Percentiles rank a stretch among this genome's conserved stretches.
These are phyloP conservation scores for Boehmeria nivea DNA, from an alignment of 306 rosid species.

Conservation along the genomic window DNA sequence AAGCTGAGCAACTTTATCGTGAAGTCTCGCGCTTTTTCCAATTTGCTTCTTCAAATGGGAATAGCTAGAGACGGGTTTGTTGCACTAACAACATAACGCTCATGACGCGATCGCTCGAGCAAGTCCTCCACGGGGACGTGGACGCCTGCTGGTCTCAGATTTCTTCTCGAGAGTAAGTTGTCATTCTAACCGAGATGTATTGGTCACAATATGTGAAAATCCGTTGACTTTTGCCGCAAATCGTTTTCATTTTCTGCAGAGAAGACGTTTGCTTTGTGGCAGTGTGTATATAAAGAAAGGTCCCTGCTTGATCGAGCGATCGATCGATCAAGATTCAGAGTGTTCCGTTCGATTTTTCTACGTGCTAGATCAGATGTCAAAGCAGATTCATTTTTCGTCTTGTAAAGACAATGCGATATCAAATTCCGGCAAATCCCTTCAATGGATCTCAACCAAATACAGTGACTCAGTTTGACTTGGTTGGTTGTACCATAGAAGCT, in stretches of 20 bases:
- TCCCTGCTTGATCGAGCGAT: constrained; percentile 34
- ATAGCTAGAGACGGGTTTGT: constrained; percentile 22
- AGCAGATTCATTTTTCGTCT: constrained; percentile 35
- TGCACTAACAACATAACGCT: constrained; percentile 16
- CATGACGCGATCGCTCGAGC: not conserved
- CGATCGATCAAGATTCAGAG: too few relatives aligned
- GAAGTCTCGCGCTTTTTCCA: constrained; percentile 74
- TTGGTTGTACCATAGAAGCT: constrained; percentile 27
- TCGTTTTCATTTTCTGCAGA: constrained; percentile 22
- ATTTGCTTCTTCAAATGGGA: constrained; percentile 33
- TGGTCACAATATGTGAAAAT: too few relatives aligned
- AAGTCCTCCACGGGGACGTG: constrained; percentile 27
- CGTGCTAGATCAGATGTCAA: constrained; percentile 24
- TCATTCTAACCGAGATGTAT: not conserved
- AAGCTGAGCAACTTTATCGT: constrained; percentile 85
- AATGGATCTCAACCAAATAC: constrained; percentile 6
- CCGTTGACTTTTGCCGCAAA: not conserved
- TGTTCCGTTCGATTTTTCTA: constrained; percentile 24
- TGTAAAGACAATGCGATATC: constrained; percentile 21
- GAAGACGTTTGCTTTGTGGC: constrained; percentile 32
- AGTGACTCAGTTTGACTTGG: constrained; percentile 1
- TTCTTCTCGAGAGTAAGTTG: constrained; percentile 52
- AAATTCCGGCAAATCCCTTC: constrained; percentile 1
- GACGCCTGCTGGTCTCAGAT: constrained; percentile 27
- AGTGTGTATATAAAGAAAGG: constrained; percentile 42